These are phyloP conservation scores for Lactarius tabidus DNA, from an alignment of 768 basidiomycete genomes.

Conservation along the genomic window DNA sequence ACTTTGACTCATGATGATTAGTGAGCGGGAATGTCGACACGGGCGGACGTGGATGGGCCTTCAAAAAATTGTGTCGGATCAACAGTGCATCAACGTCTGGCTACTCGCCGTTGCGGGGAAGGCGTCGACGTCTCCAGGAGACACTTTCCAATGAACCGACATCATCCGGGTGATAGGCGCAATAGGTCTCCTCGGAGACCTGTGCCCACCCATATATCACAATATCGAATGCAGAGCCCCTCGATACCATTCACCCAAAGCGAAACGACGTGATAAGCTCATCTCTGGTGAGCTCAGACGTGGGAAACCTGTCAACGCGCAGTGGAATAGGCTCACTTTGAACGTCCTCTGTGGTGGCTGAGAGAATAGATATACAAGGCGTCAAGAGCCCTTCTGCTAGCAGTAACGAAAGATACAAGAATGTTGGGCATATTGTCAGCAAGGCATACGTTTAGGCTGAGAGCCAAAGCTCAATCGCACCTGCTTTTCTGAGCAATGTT, in stretches of 20 bases:
- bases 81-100: conserved; percentile 50
- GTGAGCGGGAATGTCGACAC: neutral
- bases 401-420: conserved; percentile 35
- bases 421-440: conserved; percentile 35
- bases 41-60: conserved; percentile 34
- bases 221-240: conserved; percentile 90
- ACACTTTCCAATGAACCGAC: conserved; percentile 72
- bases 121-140: conserved; percentile 59
- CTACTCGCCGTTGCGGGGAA: conserved; percentile 66
- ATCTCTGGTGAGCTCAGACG: conserved; percentile 57
- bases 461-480: conserved; percentile 67
- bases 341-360: conserved; percentile 16
- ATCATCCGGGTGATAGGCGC: conserved; percentile 75
- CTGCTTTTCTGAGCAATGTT: conserved; percentile 53
- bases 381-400: conserved; percentile 31
- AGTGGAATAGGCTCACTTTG: conserved; percentile 21
- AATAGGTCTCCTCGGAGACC: conserved; percentile 14
- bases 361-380: conserved; percentile 32
- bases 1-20: conserved; percentile 45
- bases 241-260: conserved; percentile 81
- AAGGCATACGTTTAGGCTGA: conserved; percentile 40
- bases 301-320: conserved; percentile 38
- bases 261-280: conserved; percentile 48
- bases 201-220: conserved; percentile 54
- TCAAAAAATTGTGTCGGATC: conserved; percentile 36